Evolutionary conservation across 2,329 filamentous ascomycete species (phyloP).

Genomic region (Exophiala phaeomuriformis): DNA sequence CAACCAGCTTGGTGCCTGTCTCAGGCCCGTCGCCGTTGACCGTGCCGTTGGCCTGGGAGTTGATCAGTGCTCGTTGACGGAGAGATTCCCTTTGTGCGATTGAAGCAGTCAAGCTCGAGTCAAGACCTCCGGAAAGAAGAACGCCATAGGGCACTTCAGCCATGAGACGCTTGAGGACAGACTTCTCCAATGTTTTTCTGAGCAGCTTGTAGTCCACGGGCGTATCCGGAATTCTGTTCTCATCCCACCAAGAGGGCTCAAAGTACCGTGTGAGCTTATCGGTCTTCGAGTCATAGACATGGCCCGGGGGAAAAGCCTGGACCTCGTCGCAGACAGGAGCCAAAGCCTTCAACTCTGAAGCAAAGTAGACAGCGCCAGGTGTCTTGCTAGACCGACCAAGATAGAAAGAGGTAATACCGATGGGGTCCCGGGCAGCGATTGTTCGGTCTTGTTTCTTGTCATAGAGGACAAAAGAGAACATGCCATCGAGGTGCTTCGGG

Average conservation of each 20-base stretch:
- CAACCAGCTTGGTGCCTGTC: conserved; percentile 66
- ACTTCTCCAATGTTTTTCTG: conserved; percentile 74
- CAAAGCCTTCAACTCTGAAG: conserved; percentile 91
- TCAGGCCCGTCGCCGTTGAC: conserved; percentile 42
- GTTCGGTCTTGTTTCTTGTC: conserved; percentile 91
- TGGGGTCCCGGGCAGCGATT: conserved; percentile 89
- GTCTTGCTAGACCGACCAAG: conserved; percentile 82
- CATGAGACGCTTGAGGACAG: conserved; percentile 95
- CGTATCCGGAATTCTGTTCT: conserved; percentile 64
- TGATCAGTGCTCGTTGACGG: conserved; percentile 53
- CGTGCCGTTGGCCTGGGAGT: conserved; percentile 36
- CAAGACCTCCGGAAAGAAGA: conserved; percentile 84
- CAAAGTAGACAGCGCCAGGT: conserved; percentile 84
- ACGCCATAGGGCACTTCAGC: conserved; percentile 98
- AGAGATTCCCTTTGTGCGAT: conserved; percentile 92
- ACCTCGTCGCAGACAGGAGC: conserved; percentile 93
- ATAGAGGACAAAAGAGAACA: conserved; percentile 99
- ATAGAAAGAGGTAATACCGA: conserved; percentile 96
- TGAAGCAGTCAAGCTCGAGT: conserved; percentile 88
- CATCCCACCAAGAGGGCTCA: conserved; percentile 87
- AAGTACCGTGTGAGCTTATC: conserved; percentile 80
- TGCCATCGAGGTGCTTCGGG: conserved; percentile 89
- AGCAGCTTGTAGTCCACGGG: conserved; percentile 79
- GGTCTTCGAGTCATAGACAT: conserved; percentile 92
- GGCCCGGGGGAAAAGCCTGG: conserved; percentile 85